Percentiles rank a stretch among this genome's conserved stretches.
These are phyloP conservation scores for Dispira simplex DNA, from an alignment of 192 early-diverging fungal genomes.

Conservation along the genomic window DNA sequence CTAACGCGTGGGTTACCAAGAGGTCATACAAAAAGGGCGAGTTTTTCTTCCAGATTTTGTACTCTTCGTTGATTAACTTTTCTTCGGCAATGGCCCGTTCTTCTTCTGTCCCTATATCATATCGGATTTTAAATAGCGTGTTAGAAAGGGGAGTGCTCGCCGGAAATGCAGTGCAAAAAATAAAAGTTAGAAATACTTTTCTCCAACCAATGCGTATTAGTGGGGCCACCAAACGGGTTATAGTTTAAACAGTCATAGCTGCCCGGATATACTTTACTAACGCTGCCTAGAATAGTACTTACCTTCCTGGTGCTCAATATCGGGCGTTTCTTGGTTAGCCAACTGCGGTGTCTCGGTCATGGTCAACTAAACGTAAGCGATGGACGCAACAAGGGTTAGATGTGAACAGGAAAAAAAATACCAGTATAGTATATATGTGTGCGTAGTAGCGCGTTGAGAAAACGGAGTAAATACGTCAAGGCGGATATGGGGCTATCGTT, in stretches of 20 bases:
- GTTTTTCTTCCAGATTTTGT: conserved; percentile 99
- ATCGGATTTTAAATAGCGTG: not conserved
- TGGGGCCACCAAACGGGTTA: not conserved
- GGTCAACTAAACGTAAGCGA: not conserved
- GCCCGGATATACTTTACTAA: not conserved
- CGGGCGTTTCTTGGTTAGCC: not conserved
- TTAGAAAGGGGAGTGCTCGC: not conserved
- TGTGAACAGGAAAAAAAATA: too few species aligned
- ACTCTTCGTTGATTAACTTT: conserved; percentile 89
- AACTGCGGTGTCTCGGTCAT: not conserved
- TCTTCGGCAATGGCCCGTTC: conserved; percentile 38
- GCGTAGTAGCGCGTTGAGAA: too few species aligned
- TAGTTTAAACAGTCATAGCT: not conserved
- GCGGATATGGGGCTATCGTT: too few species aligned
- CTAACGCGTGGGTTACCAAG: conserved; percentile 93
- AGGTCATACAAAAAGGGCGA: conserved; percentile 97
- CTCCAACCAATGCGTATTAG: not conserved
- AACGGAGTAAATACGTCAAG: too few species aligned
- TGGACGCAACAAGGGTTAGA: too few species aligned
- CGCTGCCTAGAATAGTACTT: not conserved
- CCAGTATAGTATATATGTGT: too few species aligned
- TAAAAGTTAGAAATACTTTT: not conserved
- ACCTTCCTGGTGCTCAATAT: not conserved
- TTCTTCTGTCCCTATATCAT: conserved; percentile 13
- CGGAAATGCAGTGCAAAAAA: not conserved